These are phyloP conservation scores for Drechmeria coniospora DNA, from an alignment of 2,329 filamentous ascomycete genomes.

Conservation along the genomic window DNA sequence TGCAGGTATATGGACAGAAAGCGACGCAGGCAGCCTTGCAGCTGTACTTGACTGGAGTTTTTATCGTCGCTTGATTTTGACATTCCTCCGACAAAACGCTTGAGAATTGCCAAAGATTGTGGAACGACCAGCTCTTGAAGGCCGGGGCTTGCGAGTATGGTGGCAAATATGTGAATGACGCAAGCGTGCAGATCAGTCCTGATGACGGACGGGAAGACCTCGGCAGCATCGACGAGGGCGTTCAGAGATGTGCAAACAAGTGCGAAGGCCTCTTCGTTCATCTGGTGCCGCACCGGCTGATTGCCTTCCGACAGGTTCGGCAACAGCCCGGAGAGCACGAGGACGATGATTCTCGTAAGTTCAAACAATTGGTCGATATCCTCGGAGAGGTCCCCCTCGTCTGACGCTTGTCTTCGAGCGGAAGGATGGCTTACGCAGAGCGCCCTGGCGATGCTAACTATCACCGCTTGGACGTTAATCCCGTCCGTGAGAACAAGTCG, in stretches of 20 bases:
- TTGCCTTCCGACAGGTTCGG: constrained; percentile 62
- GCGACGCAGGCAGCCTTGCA: constrained; percentile 67
- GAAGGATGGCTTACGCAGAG: constrained; percentile 86
- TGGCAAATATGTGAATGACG: constrained; percentile 92
- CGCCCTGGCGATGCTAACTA: constrained; percentile 85
- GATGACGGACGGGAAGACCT: constrained; percentile 92
- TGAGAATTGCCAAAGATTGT: constrained; percentile 77
- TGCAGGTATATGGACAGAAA: constrained; percentile 69
- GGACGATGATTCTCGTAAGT: constrained; percentile 85
- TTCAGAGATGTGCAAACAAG: constrained; percentile 70
- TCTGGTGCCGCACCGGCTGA: constrained; percentile 53
- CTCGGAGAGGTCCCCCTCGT: constrained; percentile 73
- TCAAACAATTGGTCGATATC: constrained; percentile 98
- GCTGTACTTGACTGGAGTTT: constrained; percentile 47
- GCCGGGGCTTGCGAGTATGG: constrained; percentile 66
- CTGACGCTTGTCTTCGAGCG: constrained; percentile 40
- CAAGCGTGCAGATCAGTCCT: constrained; percentile 92
- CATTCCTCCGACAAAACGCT: constrained; percentile 73
- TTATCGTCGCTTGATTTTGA: constrained; percentile 29
- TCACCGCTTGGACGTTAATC: constrained; percentile 74
- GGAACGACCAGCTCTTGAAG: constrained; percentile 85
- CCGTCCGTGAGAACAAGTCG: constrained; percentile 84
- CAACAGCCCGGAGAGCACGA: constrained; percentile 76
- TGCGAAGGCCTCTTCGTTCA: constrained; percentile 74
- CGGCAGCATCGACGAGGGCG: constrained; percentile 82